Evolutionary conservation across 495 filamentous ascomycete species (phyloP).

Genomic region (Penicillium roqueforti): DNA sequence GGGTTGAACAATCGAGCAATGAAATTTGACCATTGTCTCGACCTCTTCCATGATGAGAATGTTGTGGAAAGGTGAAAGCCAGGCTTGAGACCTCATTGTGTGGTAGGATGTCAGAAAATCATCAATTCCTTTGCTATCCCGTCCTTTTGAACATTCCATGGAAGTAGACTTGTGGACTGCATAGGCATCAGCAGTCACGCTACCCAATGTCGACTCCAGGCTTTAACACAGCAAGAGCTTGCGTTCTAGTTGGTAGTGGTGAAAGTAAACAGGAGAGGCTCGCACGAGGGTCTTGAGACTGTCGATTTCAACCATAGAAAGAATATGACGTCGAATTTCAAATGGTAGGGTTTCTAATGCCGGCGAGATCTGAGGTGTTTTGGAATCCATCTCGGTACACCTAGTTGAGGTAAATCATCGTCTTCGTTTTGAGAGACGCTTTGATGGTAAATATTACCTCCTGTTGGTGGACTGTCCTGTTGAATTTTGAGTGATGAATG

Average conservation of each 20-base stretch:
- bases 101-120: slow-evolving; percentile 11
- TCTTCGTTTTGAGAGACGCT: no score
- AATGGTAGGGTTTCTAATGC: slow-evolving; percentile 11
- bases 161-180: slow-evolving; percentile 10
- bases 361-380: neutral
- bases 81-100: neutral
- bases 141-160: neutral
- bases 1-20: slow-evolving; percentile 20
- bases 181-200: slow-evolving; percentile 16
- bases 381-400: neutral
- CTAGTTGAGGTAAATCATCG: no score
- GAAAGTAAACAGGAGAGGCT: slow-evolving; percentile 26
- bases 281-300: slow-evolving; percentile 18
- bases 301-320: slow-evolving; percentile 10
- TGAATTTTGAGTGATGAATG: no score
- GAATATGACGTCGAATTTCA: slow-evolving; percentile 17
- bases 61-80: neutral
- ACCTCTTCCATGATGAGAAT: slow-evolving; percentile 13
- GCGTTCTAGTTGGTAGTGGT: slow-evolving; percentile 25
- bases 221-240: slow-evolving; percentile 4
- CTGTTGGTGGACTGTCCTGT: no score
- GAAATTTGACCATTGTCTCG: slow-evolving; percentile 8
- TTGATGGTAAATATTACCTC: no score
- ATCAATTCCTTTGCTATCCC: neutral
- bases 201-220: slow-evolving; percentile 10